Evolutionary conservation across 2,329 filamentous ascomycete species (phyloP), one percentile per base, ranked within the genome.

Genomic region (Nannizziopsis arthrosporioides): DNA sequence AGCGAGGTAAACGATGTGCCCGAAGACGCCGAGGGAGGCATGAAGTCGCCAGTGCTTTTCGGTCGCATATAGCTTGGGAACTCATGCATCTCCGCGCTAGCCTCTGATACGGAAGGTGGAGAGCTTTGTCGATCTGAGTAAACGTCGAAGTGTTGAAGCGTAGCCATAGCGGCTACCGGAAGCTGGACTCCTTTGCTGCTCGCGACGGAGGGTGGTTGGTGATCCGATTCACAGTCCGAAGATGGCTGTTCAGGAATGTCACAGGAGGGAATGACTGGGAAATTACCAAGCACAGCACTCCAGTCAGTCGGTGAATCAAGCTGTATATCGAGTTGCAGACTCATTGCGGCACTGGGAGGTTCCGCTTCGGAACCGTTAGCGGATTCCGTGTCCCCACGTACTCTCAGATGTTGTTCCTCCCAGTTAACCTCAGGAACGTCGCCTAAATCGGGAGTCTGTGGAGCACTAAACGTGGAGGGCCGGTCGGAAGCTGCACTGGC

Each of bases 401-500:
- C 59, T 39, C 57, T 63, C 18, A 69, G 50, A 22, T 63, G 58
- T 15, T 57, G 57, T 7, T 57, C 41, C 44, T 70, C 70, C 86
- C 86, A 93, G 48, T 76, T 74, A 48, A 73, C 69, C 41, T 78
- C 76, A 14, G 73, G 68, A 32, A 73, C 70, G 8, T 71, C 69
- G 27, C 68, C 78, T 54, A 85, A 74, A 51, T 90, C 75, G 11
- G 89, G 89, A 0, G 89, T 95, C 9, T 85, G 80, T 4, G 90
- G 88, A 42, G 86, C 86, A 59, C 87, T 94, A 63, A 88, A 76
- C 46, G 43, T 43, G 1, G 87, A 85, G 64, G 93, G 76, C 62
- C 94, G 88, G 61, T 95, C 89, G 1, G 89, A 94, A 7, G 81
- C 84, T 58, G 92, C 69, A 66, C 87, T 94, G 17, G 17, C 17